Conservation (phyloP, 2,329 filamentous ascomycete species). For the Tolypocladium cylindrosporum region DNA sequence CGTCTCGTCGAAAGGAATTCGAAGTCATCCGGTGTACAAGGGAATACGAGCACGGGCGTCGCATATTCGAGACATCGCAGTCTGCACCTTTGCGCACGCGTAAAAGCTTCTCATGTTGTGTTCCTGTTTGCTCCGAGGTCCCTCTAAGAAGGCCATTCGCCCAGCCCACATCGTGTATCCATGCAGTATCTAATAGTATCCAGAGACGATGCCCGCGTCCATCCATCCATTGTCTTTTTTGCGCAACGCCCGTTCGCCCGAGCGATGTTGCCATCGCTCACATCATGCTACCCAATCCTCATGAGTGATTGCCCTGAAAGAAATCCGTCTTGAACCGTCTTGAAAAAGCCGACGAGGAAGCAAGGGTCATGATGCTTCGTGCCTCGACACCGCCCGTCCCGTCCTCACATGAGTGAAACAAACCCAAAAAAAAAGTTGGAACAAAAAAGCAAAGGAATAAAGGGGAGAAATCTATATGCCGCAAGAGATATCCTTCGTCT, state of each 20-base stretch:
- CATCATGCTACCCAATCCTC: not conserved
- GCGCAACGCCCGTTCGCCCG: not conserved
- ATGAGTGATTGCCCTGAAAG: not conserved
- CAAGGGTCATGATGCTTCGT: not conserved
- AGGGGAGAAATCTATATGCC: not conserved
- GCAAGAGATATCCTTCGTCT: not conserved
- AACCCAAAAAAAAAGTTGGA: not conserved
- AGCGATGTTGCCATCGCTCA: constrained; percentile 3
- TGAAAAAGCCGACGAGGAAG: not conserved
- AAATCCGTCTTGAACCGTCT: not conserved
- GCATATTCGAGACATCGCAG: not conserved
- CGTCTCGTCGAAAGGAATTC: not conserved
- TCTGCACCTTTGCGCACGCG: not conserved
- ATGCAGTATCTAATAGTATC: not conserved
- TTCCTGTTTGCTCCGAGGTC: not conserved
- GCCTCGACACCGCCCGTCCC: not conserved
- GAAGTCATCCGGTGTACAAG: too few relatives aligned
- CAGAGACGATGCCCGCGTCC: not conserved
- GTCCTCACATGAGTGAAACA: constrained; percentile 1
- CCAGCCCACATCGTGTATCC: not conserved
- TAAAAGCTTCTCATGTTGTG: not conserved
- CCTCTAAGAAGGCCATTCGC: not conserved
- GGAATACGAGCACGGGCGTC: not conserved
- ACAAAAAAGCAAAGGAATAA: not conserved
- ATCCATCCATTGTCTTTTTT: not conserved